Evolutionary conservation across 495 filamentous ascomycete species (phyloP), one percentile per base, ranked within the genome.

Genomic region (Ascobolus immersus): DNA sequence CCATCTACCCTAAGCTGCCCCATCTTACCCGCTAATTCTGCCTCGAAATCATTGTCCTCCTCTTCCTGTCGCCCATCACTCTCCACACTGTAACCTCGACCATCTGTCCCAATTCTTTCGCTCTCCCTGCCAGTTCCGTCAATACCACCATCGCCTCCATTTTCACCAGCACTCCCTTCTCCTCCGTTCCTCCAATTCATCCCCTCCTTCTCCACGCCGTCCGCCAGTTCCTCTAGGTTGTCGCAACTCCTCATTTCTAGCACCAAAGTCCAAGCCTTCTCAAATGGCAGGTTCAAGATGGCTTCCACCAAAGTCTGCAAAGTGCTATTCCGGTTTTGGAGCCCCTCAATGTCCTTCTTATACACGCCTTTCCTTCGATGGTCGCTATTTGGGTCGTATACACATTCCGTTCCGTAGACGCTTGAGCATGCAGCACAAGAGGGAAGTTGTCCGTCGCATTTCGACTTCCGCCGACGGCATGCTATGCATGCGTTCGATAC

Each of bases 281-380:
- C 77, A 41, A 81, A 73, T 31, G 73, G 65, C 20, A 76, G 76
- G 48, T 92, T 92, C 20, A 96, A 57, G 35, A 96, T 76, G 17
- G 86, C 89, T 50, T 93, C 77, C 32, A 96, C 69, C 18, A 96
- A 56, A 5, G 81, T 84, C 47, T 93, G 76, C 17, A 94, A 58
- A 9, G 86, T 96, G 21, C 77, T 77, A 47, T 77, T 84, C 34
- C 65, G 65, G 13, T 81, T 84, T 47, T 84, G 77, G 45, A 84
- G 63, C 42, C 71, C 77, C 51, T 92, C 81, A 29, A 81, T 73
- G 51, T 92, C 81, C 52, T 91, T 79, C 52, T 80, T 82, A 52
- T 92, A 93, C 7, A 93, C 86, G 31, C 86, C 86, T 50, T 94
- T 96, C 12, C 86, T 70, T 29, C 86, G 74, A 49, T 92, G 80